Conservation (phyloP, 176 grass and related monocot genomes). For the Puya raimondii region DNA sequence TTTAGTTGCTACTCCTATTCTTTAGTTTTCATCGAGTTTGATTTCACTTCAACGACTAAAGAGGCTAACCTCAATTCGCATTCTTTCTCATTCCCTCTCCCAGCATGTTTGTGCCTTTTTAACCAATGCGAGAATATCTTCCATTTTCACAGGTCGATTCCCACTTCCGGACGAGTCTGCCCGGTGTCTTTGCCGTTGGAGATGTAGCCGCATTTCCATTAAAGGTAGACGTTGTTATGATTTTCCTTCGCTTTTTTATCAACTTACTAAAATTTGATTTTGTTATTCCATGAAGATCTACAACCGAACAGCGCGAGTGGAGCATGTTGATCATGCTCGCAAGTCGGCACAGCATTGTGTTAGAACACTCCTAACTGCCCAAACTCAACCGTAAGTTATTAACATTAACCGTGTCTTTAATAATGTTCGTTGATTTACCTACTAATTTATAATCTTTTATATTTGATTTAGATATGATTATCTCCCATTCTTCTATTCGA, state of each 20-base stretch:
- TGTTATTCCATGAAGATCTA: slow-evolving; percentile 29
- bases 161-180: slow-evolving; percentile 71
- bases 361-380: slow-evolving; percentile 63
- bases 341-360: slow-evolving; percentile 95
- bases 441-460: slow-evolving; percentile 13
- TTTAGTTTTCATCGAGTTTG: no score
- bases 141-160: slow-evolving; percentile 65
- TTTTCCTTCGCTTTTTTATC: slow-evolving; percentile 8
- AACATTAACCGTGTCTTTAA: background rate
- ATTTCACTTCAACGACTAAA: no score
- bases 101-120: slow-evolving; percentile 7
- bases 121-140: slow-evolving; percentile 11
- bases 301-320: slow-evolving; percentile 61
- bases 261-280: slow-evolving; percentile 19
- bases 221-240: slow-evolving; percentile 37
- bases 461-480: slow-evolving; percentile 74
- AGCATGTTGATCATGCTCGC: slow-evolving; percentile 97
- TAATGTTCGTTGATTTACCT: background rate
- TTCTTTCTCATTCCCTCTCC: no score
- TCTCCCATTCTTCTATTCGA: slow-evolving; percentile 90
- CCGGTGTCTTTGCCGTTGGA: slow-evolving; percentile 82
- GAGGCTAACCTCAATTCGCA: no score
- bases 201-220: slow-evolving; percentile 96
- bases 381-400: slow-evolving; percentile 70
- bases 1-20: background rate